phyloP scores from a whole-genome alignment of 2,329 filamentous ascomycete species.

The Cercospora nicotianae region DNA sequence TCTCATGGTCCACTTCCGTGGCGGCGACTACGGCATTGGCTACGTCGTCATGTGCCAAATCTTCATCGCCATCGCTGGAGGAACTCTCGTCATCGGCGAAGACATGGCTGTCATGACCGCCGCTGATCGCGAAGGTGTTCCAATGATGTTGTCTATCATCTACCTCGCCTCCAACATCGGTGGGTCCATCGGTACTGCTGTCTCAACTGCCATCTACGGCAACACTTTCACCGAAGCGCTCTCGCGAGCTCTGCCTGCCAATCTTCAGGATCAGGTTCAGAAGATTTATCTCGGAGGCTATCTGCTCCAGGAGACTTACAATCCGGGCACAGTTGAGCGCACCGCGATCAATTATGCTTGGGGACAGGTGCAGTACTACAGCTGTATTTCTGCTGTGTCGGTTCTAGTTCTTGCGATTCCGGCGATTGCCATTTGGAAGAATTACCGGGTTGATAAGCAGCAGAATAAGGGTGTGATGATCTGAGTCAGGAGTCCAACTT shows the following conservation, averaged over 20 bases:
- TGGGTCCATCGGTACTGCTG: conserved; percentile 33
- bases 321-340: conserved; percentile 45
- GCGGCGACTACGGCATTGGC: conserved; percentile 45
- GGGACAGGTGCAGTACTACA: conserved; percentile 48
- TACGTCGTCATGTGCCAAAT: conserved; percentile 59
- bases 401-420: conserved; percentile 37
- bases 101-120: conserved; percentile 59
- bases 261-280: conserved; percentile 34
- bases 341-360: conserved; percentile 50
- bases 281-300: conserved; percentile 33
- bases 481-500: conserved; percentile 7
- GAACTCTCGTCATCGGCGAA: conserved; percentile 55
- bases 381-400: conserved; percentile 43
- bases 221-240: conserved; percentile 29
- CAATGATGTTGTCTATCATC: conserved; percentile 41
- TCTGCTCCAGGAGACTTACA: conserved; percentile 36
- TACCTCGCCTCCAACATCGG: conserved; percentile 36
- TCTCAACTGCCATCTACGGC: conserved; percentile 37
- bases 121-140: conserved; percentile 36
- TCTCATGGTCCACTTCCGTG: conserved; percentile 41
- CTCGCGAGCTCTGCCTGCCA: conserved; percentile 17
- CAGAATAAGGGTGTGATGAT: conserved; percentile 42
- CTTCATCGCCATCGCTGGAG: conserved; percentile 56
- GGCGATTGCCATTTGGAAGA: conserved; percentile 39
- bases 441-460: conserved; percentile 41